These are phyloP conservation scores for Fraxinus anomala DNA, from an alignment of 257 asterid species.

Conservation along the genomic window DNA sequence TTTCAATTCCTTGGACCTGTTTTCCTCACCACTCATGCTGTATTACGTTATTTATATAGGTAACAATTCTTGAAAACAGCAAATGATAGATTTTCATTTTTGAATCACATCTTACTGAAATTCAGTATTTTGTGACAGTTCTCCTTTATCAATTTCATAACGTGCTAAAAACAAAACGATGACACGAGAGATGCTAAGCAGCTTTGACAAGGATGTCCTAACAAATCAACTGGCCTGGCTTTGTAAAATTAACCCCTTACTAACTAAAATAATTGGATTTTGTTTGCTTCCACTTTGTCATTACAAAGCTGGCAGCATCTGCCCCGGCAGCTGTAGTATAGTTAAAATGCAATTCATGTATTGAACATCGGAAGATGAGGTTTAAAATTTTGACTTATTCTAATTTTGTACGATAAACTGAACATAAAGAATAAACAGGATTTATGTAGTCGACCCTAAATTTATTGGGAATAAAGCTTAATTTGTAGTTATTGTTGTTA, in stretches of 20 bases:
- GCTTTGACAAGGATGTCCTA: neutral
- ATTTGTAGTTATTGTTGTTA: no score
- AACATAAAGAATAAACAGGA: neutral
- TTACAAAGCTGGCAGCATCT: neutral
- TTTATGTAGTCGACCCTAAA: neutral
- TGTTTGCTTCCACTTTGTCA: neutral
- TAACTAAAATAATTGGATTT: neutral
- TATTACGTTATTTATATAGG: no score
- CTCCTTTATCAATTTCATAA: no score
- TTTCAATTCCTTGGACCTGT: no score
- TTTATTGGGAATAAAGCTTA: neutral
- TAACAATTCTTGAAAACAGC: no score
- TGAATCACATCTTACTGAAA: no score
- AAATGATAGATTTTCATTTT: no score
- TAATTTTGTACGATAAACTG: neutral
- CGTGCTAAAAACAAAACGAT: neutral
- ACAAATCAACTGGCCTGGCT: neutral
- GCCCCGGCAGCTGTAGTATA: neutral
- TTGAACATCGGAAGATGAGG: neutral
- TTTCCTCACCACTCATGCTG: no score
- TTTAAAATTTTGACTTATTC: neutral
- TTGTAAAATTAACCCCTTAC: neutral
- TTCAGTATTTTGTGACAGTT: no score
- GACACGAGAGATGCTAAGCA: neutral
- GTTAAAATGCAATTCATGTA: neutral